Percentiles rank a stretch among this genome's conserved stretches.
Evolutionary conservation across 2,329 filamentous ascomycete genomes (phyloP).

Genomic region (Botryotinia convoluta): DNA sequence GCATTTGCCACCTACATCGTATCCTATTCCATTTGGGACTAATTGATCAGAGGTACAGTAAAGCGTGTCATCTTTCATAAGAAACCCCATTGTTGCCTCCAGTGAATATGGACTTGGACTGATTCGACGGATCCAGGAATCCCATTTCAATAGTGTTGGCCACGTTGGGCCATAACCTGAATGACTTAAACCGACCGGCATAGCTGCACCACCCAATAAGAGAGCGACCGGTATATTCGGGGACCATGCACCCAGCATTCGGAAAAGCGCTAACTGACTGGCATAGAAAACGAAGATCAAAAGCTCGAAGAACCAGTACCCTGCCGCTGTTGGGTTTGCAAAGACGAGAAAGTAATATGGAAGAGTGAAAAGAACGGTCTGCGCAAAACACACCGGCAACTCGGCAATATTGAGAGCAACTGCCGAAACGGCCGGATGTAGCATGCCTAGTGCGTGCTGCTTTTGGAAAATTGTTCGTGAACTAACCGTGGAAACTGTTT

Average conservation of each 20-base stretch:
- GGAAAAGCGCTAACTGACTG: background rate
- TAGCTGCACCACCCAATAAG: background rate
- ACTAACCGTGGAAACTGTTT: background rate
- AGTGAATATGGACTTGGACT: background rate
- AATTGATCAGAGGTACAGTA: background rate
- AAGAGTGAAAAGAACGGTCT: background rate
- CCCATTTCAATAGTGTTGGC: background rate
- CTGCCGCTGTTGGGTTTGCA: background rate
- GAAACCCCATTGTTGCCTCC: background rate
- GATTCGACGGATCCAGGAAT: background rate
- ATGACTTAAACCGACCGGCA: background rate
- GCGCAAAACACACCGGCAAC: background rate
- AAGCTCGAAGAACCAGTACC: background rate
- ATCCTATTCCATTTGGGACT: background rate
- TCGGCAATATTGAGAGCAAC: background rate
- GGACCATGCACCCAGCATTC: conserved; percentile 1
- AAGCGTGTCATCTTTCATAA: background rate
- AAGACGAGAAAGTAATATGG: background rate
- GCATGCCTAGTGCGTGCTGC: background rate
- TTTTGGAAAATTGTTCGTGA: background rate
- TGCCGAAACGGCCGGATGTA: background rate
- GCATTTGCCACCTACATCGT: background rate
- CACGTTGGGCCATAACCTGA: background rate
- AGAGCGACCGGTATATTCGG: background rate
- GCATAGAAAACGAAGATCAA: background rate